Evolutionary conservation across 768 basidiomycete species (phyloP), one percentile per base, ranked within the genome.

Genomic region (Pleurotus platypus): DNA sequence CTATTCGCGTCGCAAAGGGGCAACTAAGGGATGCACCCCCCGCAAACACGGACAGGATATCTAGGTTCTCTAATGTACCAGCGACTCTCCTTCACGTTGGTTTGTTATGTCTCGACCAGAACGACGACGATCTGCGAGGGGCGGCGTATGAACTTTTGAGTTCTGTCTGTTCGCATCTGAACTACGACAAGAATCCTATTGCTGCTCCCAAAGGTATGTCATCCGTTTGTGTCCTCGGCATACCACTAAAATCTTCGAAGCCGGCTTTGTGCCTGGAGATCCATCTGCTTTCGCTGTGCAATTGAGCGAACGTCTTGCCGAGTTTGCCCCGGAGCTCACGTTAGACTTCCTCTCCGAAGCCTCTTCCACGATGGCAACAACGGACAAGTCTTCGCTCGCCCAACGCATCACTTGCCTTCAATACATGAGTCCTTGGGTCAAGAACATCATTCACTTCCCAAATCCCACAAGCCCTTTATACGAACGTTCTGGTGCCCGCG

Each of bases 311-410:
- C 81, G 80, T 43, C 71, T 94, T 13, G 84, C 92, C 2, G 76
- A 75, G 2, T 86, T 86, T 63, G 83, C 82, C n/a, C 92, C 94
- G 9, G 83, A 90, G 35, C 74, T 96, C 30, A 94, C 93, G 0
- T 74, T 96, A 15, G 94, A 96, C 69, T 92, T 96, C 70, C 75
- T 95, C 54, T 83, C 86, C n/a, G 94, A 94, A 69, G 90, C 94
- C 26, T 83, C 83, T 30, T 80, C 79, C 0, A 81, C 85, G 2
- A 83, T 90, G 77, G 72, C 75, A n/a, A 73, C 76, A 46, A 78
- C 74, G 77, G 78, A 67, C 59, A 72, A 72, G 61, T 58, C 66
- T 4, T 63, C 2, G 60, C 45, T 66, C 64, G 78, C 71, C 1
- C 86, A 89, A 48, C 85, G 86, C 39, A 83, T 90, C 40, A 82